phyloP scores from a whole-genome alignment of 345 rosid genomes.

The Populus simonii region DNA sequence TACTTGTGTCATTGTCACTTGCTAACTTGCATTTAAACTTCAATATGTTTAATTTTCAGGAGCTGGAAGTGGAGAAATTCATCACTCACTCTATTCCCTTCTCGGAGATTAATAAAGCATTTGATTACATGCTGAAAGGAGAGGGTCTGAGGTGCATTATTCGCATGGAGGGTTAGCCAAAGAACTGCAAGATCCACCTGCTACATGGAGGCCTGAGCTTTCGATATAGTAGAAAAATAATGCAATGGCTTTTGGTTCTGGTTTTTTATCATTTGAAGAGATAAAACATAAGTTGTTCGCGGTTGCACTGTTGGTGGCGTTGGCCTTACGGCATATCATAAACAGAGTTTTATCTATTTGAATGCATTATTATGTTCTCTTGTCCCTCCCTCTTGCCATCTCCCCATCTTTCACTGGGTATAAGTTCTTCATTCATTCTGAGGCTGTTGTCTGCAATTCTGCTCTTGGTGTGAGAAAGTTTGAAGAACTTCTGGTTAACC shows the following conservation, averaged over 20 bases:
- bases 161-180: constrained; percentile 26
- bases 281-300: not conserved
- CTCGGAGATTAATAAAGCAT: constrained; percentile 49
- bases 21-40: not conserved
- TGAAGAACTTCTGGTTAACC: no score
- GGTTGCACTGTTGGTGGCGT: no score
- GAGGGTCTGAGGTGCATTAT: constrained; percentile 51
- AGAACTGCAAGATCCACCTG: not conserved
- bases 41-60: constrained; percentile 20
- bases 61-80: constrained; percentile 50
- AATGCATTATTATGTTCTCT: no score
- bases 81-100: constrained; percentile 41
- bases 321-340: no score
- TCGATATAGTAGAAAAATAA: no score
- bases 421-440: no score
- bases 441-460: no score
- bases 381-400: no score
- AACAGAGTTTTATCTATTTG: no score
- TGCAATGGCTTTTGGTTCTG: not conserved
- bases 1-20: no score
- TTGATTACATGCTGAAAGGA: constrained; percentile 43
- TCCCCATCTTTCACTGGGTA: no score
- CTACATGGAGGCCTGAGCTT: not conserved
- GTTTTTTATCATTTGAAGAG: not conserved
- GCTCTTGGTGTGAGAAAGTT: no score